Base-by-base conservation (phyloP, 202 grass and related monocot species). In the Schoenoplectus tabernaemontani region DNA sequence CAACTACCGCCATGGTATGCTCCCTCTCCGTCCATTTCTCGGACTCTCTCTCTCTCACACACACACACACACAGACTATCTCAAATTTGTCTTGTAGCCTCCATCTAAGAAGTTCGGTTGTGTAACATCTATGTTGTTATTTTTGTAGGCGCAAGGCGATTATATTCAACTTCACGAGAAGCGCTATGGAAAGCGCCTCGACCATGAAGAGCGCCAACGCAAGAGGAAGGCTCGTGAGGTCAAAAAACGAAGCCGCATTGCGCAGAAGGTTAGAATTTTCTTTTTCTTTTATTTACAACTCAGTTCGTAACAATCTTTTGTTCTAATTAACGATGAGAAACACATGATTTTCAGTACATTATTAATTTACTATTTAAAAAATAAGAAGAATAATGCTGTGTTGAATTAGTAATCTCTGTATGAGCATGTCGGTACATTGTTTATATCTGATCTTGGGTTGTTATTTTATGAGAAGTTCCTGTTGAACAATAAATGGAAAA, bases 71-170 rank as follows among this genome's bases (percentile, higher is more conserved):
- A n/a, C n/a, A n/a, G 7, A 1, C 34, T 28, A 60, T 28, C 9
- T 57, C 78, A n/a, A 48, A 60, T 33, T 16, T 4, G 12, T 2
- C 7, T 47, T 63, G 1, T 1, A 1, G 28, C 4, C 20, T 48
- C 1, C 0, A 4, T 33, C 67, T 81, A 46, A 75, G 61, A 22
- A 32, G 42, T 2, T n/a, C 9, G 48, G 32, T 76, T 80, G 16
- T 71, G 71, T 46, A 53, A 22, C 1, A 63, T 34, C 46, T 72
- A 7, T 9, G 46, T 66, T 62, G 54, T 69, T 28, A 43, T 17
- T 30, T 67, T 84, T 39, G n/a, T 86, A 95, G 89, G 91, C 91
- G 60, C 91, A 98, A 90, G 95, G 91, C 74, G 95, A 97, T 67
- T 75, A 97, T 15, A 97, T 94, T 36, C 91, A 94, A 20, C 87